Evolutionary conservation across 805 yeast species (phyloP), one percentile per base, ranked within the genome.

Genomic region (Kuraishia ogatae): DNA sequence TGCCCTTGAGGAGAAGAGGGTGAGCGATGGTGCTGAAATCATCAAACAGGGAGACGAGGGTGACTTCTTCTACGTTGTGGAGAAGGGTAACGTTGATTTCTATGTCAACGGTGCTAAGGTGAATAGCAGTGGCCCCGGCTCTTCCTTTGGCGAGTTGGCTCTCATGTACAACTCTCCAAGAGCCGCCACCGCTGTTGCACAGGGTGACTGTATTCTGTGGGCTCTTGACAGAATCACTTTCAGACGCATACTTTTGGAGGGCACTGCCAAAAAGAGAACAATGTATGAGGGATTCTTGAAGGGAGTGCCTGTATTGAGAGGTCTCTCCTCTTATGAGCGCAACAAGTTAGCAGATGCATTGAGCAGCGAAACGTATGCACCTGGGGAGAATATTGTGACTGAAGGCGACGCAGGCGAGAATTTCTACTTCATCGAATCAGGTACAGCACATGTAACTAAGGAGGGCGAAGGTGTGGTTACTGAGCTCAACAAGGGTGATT

Each of bases 121-220:
- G 46, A 85, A 81, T 66, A 75, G 87, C 1, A 79, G 89, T n/a
- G 86, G 89, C 10, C 83, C 89, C 47, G 97, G 98, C 6, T 82
- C 96, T 3, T 85, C 93, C 50, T 94, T 94, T 71, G 99, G 99
- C 66, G 99, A 94, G 71, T 79, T 94, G 65, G 99, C 99, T 2
- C 79, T 94, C 63, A 91, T 94, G 97, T 93, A 94, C 75, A 93
- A 94, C 70, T 84, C 97, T 20, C 97, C 97, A 58, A 84, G 99
- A 72, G 98, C 98, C 7, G 98, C 98, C 10, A 90, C 98, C 1
- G 97, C 89, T 1, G 64, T 79, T 26, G 92, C 97, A 10, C 69
- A 76, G 23, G 77, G 87, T 7, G 89, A 87, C 58, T 79, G 86
- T 63, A 82, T 82, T 35, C 76, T 93, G 53, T 93, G 97, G 97